A percentile compares a stretch with the other conserved stretches of the same genome.
Conservation (phyloP, 208 protist species). For the Trypanosoma avium region DNA sequence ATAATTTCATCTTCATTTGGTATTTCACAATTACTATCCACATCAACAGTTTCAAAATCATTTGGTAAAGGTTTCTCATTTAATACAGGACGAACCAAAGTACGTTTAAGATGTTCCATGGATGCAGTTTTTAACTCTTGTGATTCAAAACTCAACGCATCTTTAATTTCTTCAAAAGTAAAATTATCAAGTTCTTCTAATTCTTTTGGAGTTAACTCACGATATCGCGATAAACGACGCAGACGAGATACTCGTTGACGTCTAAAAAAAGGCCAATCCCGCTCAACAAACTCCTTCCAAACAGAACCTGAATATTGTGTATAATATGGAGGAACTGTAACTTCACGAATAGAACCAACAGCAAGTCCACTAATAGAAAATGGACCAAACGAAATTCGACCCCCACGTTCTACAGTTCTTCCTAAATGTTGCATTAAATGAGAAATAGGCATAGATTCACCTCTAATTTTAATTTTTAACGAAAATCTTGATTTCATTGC, state of each 20-base stretch:
- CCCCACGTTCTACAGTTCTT: slow-evolving; percentile 71
- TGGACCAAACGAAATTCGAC: slow-evolving; percentile 85
- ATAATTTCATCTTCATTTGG: slow-evolving; percentile 22
- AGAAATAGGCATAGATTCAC: slow-evolving; percentile 67
- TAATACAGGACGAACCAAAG: slow-evolving; percentile 26
- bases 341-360: slow-evolving; percentile 83
- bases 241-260: slow-evolving; percentile 72
- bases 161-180: slow-evolving; percentile 84
- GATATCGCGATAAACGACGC: slow-evolving; percentile 55
- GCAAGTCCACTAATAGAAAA: slow-evolving; percentile 73
- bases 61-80: slow-evolving; percentile 28
- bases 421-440: slow-evolving; percentile 87
- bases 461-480: slow-evolving; percentile 81
- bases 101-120: slow-evolving; percentile 28
- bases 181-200: slow-evolving; percentile 86
- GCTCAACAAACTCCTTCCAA: slow-evolving; percentile 87
- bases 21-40: slow-evolving; percentile 2
- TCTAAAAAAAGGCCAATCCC: slow-evolving; percentile 89
- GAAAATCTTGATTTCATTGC: slow-evolving; percentile 77
- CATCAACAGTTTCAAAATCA: slow-evolving; percentile 28
- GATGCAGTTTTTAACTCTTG: slow-evolving; percentile 53
- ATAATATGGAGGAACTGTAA: slow-evolving; percentile 83
- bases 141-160: slow-evolving; percentile 68
- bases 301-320: slow-evolving; percentile 51
- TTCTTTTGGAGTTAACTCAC: slow-evolving; percentile 78